phyloP scores from a whole-genome alignment of 768 basidiomycete genomes.

The Lactarius evosmus region DNA sequence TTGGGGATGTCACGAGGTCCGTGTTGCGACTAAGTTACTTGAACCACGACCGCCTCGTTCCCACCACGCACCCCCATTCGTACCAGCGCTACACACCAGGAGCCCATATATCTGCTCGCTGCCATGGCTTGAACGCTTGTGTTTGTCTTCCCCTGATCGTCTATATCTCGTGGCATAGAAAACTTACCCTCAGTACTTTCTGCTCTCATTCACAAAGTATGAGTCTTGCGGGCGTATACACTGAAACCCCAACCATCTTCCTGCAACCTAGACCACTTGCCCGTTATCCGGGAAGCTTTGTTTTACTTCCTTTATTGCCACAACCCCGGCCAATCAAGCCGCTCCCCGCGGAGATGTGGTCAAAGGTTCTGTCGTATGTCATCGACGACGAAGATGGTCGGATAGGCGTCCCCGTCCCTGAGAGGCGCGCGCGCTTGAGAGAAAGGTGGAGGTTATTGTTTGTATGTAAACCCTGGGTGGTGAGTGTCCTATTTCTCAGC shows the following conservation, averaged over 20 bases:
- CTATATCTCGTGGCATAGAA: not conserved
- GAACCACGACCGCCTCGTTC: slow-evolving; percentile 1
- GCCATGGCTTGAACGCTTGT: slow-evolving; percentile 1
- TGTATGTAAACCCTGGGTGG: slow-evolving; percentile 27
- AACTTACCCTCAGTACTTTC: not conserved
- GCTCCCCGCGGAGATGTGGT: slow-evolving; percentile 72
- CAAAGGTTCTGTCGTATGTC: slow-evolving; percentile 49
- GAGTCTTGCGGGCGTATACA: slow-evolving; percentile 13
- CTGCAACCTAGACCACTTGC: slow-evolving; percentile 69
- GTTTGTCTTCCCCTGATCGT: not conserved
- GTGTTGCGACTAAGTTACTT: not conserved
- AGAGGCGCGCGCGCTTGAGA: slow-evolving; percentile 15
- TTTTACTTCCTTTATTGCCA: slow-evolving; percentile 69
- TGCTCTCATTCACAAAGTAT: not conserved
- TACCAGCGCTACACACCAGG: not conserved
- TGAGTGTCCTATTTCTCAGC: slow-evolving; percentile 16
- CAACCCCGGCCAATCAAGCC: slow-evolving; percentile 47
- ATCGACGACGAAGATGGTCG: slow-evolving; percentile 27
- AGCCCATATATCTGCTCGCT: not conserved
- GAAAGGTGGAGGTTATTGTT: slow-evolving; percentile 29
- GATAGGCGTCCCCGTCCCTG: slow-evolving; percentile 14
- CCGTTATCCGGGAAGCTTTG: slow-evolving; percentile 51
- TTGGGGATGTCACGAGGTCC: slow-evolving; percentile 18
- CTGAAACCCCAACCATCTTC: slow-evolving; percentile 37
- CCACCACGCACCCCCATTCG: not conserved